phyloP scores from a whole-genome alignment of 2,329 filamentous ascomycete species.

The Dactylonectria estremocensis region DNA sequence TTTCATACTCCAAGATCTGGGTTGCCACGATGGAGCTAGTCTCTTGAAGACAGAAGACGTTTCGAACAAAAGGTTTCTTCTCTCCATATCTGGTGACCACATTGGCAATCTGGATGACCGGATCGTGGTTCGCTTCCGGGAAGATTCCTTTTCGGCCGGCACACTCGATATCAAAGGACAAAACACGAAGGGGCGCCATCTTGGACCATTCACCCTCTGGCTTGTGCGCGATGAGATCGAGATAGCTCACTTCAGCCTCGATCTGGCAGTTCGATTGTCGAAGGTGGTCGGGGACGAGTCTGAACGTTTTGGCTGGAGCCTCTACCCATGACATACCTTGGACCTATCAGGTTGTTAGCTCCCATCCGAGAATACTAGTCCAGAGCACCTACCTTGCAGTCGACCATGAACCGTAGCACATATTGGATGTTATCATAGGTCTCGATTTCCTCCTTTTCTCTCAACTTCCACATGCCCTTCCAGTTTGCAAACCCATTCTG shows the following conservation, averaged over 20 bases:
- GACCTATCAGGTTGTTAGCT: conserved; percentile 66
- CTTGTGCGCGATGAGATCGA: conserved; percentile 87
- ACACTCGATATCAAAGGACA: conserved; percentile 99
- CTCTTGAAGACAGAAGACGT: conserved; percentile 94
- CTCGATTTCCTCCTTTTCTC: conserved; percentile 80
- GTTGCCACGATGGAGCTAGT: conserved; percentile 97
- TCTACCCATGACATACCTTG: conserved; percentile 99
- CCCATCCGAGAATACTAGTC: no score
- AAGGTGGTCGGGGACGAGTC: conserved; percentile 75
- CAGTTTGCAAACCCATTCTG: conserved; percentile 87
- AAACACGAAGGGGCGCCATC: conserved; percentile 92
- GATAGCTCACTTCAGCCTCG: conserved; percentile 88
- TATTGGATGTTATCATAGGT: conserved; percentile 98
- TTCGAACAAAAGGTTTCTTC: conserved; percentile 93
- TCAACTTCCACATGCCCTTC: conserved; percentile 87
- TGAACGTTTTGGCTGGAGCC: conserved; percentile 81
- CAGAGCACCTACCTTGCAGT: conserved; percentile 78
- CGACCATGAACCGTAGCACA: conserved; percentile 96
- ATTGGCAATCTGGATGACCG: conserved; percentile 98
- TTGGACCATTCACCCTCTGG: conserved; percentile 97
- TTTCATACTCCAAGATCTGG: conserved; percentile 86
- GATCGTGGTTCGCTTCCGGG: conserved; percentile 90
- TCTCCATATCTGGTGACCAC: conserved; percentile 96
- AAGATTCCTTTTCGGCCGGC: conserved; percentile 98
- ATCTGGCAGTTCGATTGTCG: conserved; percentile 96